Base-by-base conservation (phyloP, 768 basidiomycete genomes). In the Dioszegia crocea region DNA sequence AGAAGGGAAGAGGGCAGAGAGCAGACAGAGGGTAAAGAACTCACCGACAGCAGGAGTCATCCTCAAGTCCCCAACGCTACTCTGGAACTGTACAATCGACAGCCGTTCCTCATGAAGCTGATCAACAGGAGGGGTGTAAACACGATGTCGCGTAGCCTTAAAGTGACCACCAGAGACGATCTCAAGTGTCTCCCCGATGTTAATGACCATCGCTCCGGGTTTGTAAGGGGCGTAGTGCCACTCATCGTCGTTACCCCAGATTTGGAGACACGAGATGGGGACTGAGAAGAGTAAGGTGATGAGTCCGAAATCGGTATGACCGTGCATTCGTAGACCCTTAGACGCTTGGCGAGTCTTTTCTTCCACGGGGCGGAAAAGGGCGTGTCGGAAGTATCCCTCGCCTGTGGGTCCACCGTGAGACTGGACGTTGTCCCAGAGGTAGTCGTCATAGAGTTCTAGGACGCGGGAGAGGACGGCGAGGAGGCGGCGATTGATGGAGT, bases 171-270 rank as follows among this genome's bases (percentile, higher is more conserved):
- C 68, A 14, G 60, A 62, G 17, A 70, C 53, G 43, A 69, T 56
- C 33, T 73, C 68, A 1, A 73, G 58, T 2, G 67, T 67, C 26
- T 73, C 71, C 8, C 68, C 71, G 19, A 73, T 67, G 61, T 73
- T 73, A 59, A 73, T 63, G 3, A 73, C 66, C 21, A 73, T 46
- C 1, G 71, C 62, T 16, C 71, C 71, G 1, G 64, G 62, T 1
- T 58, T 53, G 56, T 73, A 68, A 17, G 52, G 53, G 38, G 67
- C 71, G 36, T 68, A 73, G 41, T 61, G 41, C 71, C 71, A 73
- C 43, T 63, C 45, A 27, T 66, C 62, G 38, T 73, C 66, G 16
- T 41, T 30, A n/a, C 63, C 68, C 59, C 67, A 67, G 52, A 73
- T 66, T 44, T 73, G 71, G 8, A 73, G 66, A 36, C 60, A 70